These are phyloP conservation scores for Yamadazyma epiphylla DNA, from an alignment of 1,139 yeast genomes.

Conservation along the genomic window DNA sequence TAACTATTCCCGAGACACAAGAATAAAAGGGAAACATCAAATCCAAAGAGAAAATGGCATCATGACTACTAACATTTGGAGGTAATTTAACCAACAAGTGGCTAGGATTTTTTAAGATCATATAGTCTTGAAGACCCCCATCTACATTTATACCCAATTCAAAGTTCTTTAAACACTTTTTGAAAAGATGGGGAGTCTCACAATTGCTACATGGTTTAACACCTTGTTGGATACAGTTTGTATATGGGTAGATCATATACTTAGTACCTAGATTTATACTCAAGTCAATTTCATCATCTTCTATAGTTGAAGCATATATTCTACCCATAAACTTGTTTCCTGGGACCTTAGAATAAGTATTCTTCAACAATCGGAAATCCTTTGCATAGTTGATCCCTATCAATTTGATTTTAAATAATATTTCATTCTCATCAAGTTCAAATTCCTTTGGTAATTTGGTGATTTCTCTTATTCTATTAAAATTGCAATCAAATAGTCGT, in stretches of 20 bases:
- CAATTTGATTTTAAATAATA: conserved; percentile 27
- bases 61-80: conserved; percentile 31
- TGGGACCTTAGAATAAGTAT: conserved; percentile 20
- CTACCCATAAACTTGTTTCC: conserved; percentile 31
- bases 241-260: conserved; percentile 33
- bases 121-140: conserved; percentile 40
- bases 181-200: conserved; percentile 3
- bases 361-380: conserved; percentile 11
- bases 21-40: conserved; percentile 34
- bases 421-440: conserved; percentile 17
- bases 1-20: too few relatives aligned
- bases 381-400: conserved; percentile 21
- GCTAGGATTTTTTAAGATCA: conserved; percentile 24
- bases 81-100: conserved; percentile 27
- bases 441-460: conserved; percentile 29
- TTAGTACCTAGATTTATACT: conserved; percentile 14
- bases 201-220: conserved; percentile 24
- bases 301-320: conserved; percentile 10
- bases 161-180: conserved; percentile 20
- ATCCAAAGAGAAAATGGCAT: conserved; percentile 32
- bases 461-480: conserved; percentile 19
- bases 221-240: conserved; percentile 29
- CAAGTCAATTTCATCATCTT: conserved; percentile 6
- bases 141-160: conserved; percentile 35
- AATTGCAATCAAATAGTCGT: conserved; percentile 23